Base-by-base conservation (phyloP, 805 yeast genomes). In the Sugiyamaella valdiviana region DNA sequence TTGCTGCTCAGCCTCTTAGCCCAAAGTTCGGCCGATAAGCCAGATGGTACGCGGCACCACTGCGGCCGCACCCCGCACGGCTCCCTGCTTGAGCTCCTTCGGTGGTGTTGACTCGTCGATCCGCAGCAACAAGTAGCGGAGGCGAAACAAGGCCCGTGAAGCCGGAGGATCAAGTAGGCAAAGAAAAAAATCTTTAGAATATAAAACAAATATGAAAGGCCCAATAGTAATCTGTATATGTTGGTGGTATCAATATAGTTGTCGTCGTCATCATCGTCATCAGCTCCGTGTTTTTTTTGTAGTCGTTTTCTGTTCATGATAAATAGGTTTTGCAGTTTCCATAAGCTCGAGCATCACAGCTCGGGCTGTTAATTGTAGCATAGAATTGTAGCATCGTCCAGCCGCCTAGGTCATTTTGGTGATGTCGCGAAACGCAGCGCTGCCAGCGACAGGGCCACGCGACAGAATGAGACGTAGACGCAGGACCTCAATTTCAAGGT, bases 401-500 rank as follows among this genome's bases (percentile, higher is more conserved):
- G n/a, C 39, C 5, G 12, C n/a, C 39, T 36, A 16, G 9, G 14
- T 36, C 17, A 36, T 16, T 17, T 16, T 36, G 20, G 39, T 36
- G 39, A 36, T 36, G 10, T 26, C 32, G 14, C 32, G 32, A n/a
- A 26, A 26, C 9, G 10, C 32, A 3, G 32, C 32, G 9, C 14
- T 41, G 9, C 40, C 39, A 26, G 14, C 32, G 26, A 41, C 36
- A 7, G 44, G 45, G 32, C 44, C 38, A 32, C 44, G 36, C 17
- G 47, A 55, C 32, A 48, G 39, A 46, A 45, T 14, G 21, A 52
- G 42, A 12, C 53, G 45, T 39, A 57, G 37, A n/a, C 50, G 36
- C 12, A 48, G 15, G 16, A 55, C 57, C 35, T 56, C 58, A 23
- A 45, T 22, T 35, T 57, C 61, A 21, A 57, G 49, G 19, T 54